These are phyloP conservation scores for Phytophthora pinifolia DNA, from an alignment of 352 stramenopile genomes.

Conservation along the genomic window DNA sequence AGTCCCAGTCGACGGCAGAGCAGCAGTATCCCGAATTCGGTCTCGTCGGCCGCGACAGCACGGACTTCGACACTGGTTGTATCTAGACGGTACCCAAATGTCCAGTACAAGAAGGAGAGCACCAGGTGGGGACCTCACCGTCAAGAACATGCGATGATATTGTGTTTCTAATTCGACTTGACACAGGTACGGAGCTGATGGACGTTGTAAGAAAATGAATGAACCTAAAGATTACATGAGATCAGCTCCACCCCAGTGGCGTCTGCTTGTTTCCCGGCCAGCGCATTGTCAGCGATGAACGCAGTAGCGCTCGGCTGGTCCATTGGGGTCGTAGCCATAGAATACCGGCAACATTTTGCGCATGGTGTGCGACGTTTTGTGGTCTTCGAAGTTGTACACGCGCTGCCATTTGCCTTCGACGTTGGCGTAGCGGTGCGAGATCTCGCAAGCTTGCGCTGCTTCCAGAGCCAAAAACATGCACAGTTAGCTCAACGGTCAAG, in stretches of 20 bases:
- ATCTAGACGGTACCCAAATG: too few relatives aligned
- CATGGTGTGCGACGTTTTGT: slow-evolving; percentile 57
- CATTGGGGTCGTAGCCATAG: slow-evolving; percentile 45
- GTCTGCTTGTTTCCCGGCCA: slow-evolving; percentile 2
- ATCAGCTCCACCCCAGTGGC: slow-evolving; percentile 14
- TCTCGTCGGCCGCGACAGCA: slow-evolving; percentile 35
- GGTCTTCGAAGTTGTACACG: slow-evolving; percentile 74
- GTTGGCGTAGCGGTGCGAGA: slow-evolving; percentile 77
- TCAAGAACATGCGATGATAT: slow-evolving; percentile 22
- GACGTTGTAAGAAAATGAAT: slow-evolving; percentile 45
- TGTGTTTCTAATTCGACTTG: slow-evolving; percentile 36
- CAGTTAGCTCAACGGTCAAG: slow-evolving; percentile 6
- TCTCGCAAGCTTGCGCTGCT: slow-evolving; percentile 55
- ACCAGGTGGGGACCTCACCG: slow-evolving; percentile 25
- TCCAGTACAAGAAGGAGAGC: slow-evolving; percentile 30
- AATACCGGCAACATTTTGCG: slow-evolving; percentile 76
- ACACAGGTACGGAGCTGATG: slow-evolving; percentile 31
- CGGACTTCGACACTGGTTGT: slow-evolving; percentile 40
- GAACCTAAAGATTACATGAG: slow-evolving; percentile 39
- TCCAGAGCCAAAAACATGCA: slow-evolving; percentile 15
- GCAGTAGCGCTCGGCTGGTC: not conserved
- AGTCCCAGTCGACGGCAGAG: slow-evolving; percentile 24
- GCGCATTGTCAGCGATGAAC: slow-evolving; percentile 6
- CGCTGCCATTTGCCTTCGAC: slow-evolving; percentile 82
- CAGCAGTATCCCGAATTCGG: slow-evolving; percentile 33